Conservation (phyloP, 306 rosid genomes). For the Dalbergia cochinchinensis region DNA sequence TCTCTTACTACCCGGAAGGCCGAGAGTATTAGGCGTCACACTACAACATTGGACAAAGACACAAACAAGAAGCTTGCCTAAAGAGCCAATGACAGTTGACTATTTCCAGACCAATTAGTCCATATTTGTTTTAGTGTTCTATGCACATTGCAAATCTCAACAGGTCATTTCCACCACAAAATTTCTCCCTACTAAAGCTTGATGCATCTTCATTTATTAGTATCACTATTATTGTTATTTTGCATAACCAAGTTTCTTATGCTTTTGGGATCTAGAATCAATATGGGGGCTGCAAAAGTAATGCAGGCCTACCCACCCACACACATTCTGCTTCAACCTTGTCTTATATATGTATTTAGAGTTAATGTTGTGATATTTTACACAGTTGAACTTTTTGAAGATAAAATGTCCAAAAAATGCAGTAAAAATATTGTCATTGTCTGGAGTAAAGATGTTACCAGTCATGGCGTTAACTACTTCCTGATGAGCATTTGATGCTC, state of each 20-base stretch:
- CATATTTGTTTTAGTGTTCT: too few species aligned
- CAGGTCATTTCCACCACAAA: too few species aligned
- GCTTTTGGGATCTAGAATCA: not conserved
- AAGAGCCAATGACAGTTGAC: too few species aligned
- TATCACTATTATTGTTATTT: not conserved
- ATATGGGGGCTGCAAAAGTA: not conserved
- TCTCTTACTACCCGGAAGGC: not conserved
- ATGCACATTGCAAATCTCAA: too few species aligned
- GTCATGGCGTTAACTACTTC: constrained; percentile 32
- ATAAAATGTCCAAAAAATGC: constrained; percentile 23
- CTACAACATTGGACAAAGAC: too few species aligned
- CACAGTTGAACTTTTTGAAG: not conserved
- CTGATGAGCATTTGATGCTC: not conserved
- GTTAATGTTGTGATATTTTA: not conserved
- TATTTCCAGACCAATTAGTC: too few species aligned
- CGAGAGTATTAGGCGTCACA: too few species aligned
- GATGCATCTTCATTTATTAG: not conserved
- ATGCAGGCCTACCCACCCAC: not conserved
- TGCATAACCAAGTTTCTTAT: not conserved
- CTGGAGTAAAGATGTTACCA: constrained; percentile 47
- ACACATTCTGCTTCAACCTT: not conserved
- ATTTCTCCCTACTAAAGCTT: too few species aligned
- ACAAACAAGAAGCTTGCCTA: too few species aligned
- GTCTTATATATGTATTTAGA: not conserved
- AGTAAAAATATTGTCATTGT: not conserved